Base-by-base conservation (phyloP, 352 stramenopile species). In the Halophytophthora batemanensis region DNA sequence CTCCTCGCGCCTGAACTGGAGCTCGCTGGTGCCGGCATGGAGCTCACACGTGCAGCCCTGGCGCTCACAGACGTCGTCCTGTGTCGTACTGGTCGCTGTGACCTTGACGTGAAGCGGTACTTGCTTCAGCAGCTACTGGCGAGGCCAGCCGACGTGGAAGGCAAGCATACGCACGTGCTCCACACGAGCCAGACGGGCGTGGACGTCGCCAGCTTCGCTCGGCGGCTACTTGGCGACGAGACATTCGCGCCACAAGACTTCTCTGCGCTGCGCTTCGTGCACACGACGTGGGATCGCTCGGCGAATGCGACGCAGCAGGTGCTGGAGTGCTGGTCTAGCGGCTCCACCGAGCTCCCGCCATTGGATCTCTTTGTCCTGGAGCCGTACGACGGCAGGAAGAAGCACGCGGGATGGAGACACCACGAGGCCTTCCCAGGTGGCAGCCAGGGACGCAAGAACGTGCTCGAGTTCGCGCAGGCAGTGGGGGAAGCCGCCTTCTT, bases 401-500 rank as follows among this genome's bases (percentile, higher is more conserved):
- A 36, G 42, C 52, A 56, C 6, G 46, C 56, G 6, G 39, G 60
- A 1, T 65, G 56, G 15, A 52, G 45, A 13, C 29, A 53, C 11
- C 41, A 55, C 53, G 62, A 65, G n/a, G 42, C 77, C 33, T 47
- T 48, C 18, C 39, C 45, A 13, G 43, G 18, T 14, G 28, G 25
- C 14, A 54, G 61, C 35, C 46, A 56, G 23, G 18, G 53, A 2
- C 48, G 72, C 15, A 40, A 59, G 15, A 52, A 51, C 21, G 45
- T 52, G 3, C 17, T 51, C 10, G 40, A 54, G 25, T 88, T 80
- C 37, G 65, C 64, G 1, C 64, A 57, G 13, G 28, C 62, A 4
- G 39, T 89, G 22, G 54, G 56, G 1, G 59, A 74, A 23, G 31
- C 65, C 8, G 33, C 68, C 4, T 79, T 77, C 34, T 73, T 89